phyloP scores from a whole-genome alignment of 306 rosid genomes.

The Dalbergia cultrata region DNA sequence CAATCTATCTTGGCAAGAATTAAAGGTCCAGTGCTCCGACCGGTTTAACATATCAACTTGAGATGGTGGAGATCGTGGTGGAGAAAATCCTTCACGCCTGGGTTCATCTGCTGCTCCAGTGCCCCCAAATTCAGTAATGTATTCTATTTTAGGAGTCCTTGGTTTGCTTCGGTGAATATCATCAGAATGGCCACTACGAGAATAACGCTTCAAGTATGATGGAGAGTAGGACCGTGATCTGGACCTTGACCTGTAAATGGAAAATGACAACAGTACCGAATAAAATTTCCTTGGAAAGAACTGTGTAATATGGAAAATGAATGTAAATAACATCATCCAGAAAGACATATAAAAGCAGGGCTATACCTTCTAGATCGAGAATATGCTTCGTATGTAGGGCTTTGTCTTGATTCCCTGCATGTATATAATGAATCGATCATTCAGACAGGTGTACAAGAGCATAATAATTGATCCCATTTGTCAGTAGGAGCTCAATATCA shows the following conservation, averaged over 20 bases:
- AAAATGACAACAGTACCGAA: background rate
- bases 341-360: conserved; percentile 4
- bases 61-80: conserved; percentile 90
- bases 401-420: conserved; percentile 88
- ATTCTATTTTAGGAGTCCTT: conserved; percentile 85
- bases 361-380: conserved; percentile 87
- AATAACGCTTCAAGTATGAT: conserved; percentile 70
- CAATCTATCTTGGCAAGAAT: conserved; percentile 96
- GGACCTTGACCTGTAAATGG: conserved; percentile 71
- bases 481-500: conserved; percentile 39
- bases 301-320: conserved; percentile 23
- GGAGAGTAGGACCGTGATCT: conserved; percentile 89
- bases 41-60: conserved; percentile 89
- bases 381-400: conserved; percentile 99
- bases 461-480: conserved; percentile 14
- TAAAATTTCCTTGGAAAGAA: conserved; percentile 8
- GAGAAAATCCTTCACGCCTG: conserved; percentile 83
- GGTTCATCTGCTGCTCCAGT: conserved; percentile 70
- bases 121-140: conserved; percentile 95
- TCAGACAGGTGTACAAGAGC: conserved; percentile 21
- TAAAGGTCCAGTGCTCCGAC: conserved; percentile 99
- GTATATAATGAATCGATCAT: conserved; percentile 39
- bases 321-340: conserved; percentile 21
- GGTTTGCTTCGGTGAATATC: conserved; percentile 83
- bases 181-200: conserved; percentile 75